Conservation (phyloP, 176 grass and related monocot species). For the Eleusine coracana region DNA sequence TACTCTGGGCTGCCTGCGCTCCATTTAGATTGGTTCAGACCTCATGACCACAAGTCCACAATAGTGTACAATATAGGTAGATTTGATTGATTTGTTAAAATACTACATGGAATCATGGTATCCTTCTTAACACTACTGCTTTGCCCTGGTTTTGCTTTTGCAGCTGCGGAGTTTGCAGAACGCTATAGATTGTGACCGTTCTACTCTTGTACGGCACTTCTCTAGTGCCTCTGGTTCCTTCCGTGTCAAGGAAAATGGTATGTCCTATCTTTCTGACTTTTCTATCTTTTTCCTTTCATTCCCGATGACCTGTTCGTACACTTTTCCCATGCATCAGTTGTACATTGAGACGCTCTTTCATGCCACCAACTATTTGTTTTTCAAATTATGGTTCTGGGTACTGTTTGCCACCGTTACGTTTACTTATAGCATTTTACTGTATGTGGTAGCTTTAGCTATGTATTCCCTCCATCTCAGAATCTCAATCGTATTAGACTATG, state of each 20-base stretch:
- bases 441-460: too few relatives aligned
- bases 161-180: conserved; percentile 78
- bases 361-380: not conserved
- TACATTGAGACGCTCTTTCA: not conserved
- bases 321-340: conserved; percentile 4
- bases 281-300: rapidly evolving
- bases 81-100: not conserved
- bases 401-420: not conserved
- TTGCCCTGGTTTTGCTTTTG: conserved; percentile 28
- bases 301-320: not conserved
- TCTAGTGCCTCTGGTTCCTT: conserved; percentile 53
- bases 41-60: not conserved
- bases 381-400: not conserved
- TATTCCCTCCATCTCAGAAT: too few relatives aligned
- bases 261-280: not conserved
- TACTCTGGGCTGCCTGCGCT: not conserved
- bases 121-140: not conserved
- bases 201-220: conserved; percentile 51
- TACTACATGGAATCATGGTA: not conserved
- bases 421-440: too few relatives aligned
- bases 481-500: too few relatives aligned
- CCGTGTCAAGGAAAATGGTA: conserved; percentile 51
- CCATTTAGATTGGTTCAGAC: not conserved
- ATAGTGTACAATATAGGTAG: not conserved
- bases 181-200: conserved; percentile 45